Conservation (phyloP, 2,329 filamentous ascomycete genomes). For the Zymoseptoria ardabiliae region DNA sequence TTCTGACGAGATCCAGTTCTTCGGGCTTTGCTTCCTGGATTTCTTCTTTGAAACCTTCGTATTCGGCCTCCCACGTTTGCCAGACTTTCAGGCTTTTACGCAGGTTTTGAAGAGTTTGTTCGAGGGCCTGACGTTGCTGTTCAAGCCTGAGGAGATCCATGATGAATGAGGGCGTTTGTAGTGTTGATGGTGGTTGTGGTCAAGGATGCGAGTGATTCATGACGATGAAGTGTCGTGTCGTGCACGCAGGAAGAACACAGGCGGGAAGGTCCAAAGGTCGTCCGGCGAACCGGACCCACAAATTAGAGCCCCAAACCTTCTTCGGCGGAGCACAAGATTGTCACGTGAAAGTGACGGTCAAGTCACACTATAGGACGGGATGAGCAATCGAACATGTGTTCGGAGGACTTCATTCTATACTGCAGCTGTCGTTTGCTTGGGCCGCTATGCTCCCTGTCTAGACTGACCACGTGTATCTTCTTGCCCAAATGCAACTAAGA, state of each 20-base stretch:
- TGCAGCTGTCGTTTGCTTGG: neutral
- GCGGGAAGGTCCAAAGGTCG: neutral
- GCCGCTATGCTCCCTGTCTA: neutral
- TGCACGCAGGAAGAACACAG: slow-evolving; percentile 6
- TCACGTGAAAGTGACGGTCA: neutral
- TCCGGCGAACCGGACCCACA: neutral
- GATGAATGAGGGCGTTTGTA: slow-evolving; percentile 33
- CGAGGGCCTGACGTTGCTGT: slow-evolving; percentile 64
- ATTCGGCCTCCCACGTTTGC: slow-evolving; percentile 86
- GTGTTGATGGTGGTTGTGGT: slow-evolving; percentile 12
- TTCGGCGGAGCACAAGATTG: neutral
- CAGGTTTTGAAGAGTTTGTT: slow-evolving; percentile 67
- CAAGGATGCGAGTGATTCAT: neutral
- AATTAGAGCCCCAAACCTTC: neutral
- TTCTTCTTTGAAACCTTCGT: slow-evolving; percentile 81
- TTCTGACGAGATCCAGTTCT: slow-evolving; percentile 25
- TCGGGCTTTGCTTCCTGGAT: slow-evolving; percentile 49
- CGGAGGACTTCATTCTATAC: neutral
- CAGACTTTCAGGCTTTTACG: slow-evolving; percentile 74
- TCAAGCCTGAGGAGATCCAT: slow-evolving; percentile 59
- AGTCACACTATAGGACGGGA: neutral
- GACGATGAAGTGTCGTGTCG: neutral
- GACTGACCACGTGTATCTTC: neutral
- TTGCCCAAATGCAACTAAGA: neutral
- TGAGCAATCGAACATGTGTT: neutral